These are phyloP conservation scores for Umbelopsis ramanniana DNA, from an alignment of 192 early-diverging fungal genomes.

Conservation along the genomic window DNA sequence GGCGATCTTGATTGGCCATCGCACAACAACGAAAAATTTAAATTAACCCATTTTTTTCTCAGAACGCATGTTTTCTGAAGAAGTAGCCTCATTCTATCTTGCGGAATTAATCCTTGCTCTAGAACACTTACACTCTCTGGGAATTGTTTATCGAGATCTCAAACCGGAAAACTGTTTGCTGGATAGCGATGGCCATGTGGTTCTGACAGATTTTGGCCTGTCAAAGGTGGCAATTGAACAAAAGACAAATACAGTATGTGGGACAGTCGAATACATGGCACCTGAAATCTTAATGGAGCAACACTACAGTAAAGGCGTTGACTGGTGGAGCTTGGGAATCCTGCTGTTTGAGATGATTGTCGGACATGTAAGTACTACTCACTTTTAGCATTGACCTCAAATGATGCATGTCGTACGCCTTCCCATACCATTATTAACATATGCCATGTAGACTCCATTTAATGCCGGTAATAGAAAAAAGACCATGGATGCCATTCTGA, in stretches of 20 bases:
- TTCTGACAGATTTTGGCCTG: conserved; percentile 94
- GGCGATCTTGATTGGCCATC: conserved; percentile 24
- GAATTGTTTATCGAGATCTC: conserved; percentile 88
- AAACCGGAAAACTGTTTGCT: conserved; percentile 79
- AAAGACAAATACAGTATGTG: conserved; percentile 68
- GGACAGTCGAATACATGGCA: conserved; percentile 79
- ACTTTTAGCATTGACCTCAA: conserved; percentile 30
- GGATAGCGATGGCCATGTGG: conserved; percentile 74
- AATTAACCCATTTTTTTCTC: conserved; percentile 22
- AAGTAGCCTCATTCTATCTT: conserved; percentile 83
- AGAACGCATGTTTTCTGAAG: conserved; percentile 73
- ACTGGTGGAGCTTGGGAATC: conserved; percentile 92
- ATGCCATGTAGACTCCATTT: conserved; percentile 65
- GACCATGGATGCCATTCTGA: conserved; percentile 82
- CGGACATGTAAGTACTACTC: conserved; percentile 65
- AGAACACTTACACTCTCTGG: conserved; percentile 83
- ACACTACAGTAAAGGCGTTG: conserved; percentile 74
- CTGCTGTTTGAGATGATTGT: conserved; percentile 92
- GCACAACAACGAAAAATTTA: background rate
- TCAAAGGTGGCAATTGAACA: conserved; percentile 68
- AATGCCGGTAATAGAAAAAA: conserved; percentile 78
- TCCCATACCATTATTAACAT: background rate
- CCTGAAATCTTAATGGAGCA: conserved; percentile 64
- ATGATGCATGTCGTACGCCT: background rate
- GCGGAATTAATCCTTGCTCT: conserved; percentile 86